Percentiles rank a stretch among this genome's conserved stretches.
Conservation (phyloP, 73 alveolate genomes). For the Blepharisma stoltei region DNA sequence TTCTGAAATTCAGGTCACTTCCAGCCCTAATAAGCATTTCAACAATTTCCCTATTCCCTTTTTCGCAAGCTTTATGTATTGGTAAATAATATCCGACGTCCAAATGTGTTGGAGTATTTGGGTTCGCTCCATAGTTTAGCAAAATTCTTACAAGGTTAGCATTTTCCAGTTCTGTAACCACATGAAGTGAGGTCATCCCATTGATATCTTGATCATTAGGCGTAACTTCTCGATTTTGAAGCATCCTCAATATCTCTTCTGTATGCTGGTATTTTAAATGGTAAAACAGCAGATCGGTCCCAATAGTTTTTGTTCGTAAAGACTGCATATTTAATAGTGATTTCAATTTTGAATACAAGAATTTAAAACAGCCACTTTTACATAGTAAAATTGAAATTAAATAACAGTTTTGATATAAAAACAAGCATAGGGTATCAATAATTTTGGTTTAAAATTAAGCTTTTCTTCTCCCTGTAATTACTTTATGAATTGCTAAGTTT, state of each 20-base stretch:
- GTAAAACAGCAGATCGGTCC: constrained; percentile 26
- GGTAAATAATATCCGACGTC: constrained; percentile 34
- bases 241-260: constrained; percentile 9
- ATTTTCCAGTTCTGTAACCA: constrained; percentile 22
- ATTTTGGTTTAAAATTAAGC: background rate
- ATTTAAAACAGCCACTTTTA: too few relatives aligned
- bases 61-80: constrained; percentile 53
- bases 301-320: background rate
- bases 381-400: too few relatives aligned
- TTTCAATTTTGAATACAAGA: too few relatives aligned
- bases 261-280: constrained; percentile 15
- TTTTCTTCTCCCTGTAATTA: background rate
- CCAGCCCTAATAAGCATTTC: constrained; percentile 47
- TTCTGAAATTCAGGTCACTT: constrained; percentile 41
- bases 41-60: constrained; percentile 40
- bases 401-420: too few relatives aligned
- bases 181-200: constrained; percentile 39
- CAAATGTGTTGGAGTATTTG: constrained; percentile 24
- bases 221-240: constrained; percentile 13
- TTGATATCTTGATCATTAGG: constrained; percentile 15
- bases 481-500: constrained; percentile 9
- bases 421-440: too few relatives aligned
- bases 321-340: background rate
- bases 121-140: constrained; percentile 30
- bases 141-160: constrained; percentile 18